A percentile compares a stretch with the other conserved stretches of the same genome.
Evolutionary conservation across 768 basidiomycete species (phyloP).

Genomic region (Mycena haematopus): DNA sequence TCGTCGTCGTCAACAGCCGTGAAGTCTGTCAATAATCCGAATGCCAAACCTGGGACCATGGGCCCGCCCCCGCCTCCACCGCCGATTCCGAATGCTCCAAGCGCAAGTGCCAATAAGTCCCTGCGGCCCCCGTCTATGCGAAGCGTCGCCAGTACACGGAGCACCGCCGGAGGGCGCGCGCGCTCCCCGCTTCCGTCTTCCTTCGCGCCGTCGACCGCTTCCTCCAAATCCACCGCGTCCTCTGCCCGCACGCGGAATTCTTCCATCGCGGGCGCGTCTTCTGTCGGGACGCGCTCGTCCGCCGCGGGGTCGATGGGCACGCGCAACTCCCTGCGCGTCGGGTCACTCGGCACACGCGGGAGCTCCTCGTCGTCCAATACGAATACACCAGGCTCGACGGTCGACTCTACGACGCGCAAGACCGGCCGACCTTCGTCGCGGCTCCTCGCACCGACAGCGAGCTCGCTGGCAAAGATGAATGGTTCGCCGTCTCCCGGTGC

Average conservation of each 20-base stretch:
- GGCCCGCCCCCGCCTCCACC: slow-evolving; percentile 11
- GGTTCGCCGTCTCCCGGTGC: slow-evolving; percentile 27
- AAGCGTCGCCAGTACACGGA: slow-evolving; percentile 27
- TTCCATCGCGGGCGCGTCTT: slow-evolving; percentile 44
- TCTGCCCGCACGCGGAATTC: slow-evolving; percentile 31
- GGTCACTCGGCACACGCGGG: slow-evolving; percentile 34
- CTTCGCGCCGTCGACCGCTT: slow-evolving; percentile 23
- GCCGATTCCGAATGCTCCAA: slow-evolving; percentile 10
- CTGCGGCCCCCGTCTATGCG: slow-evolving; percentile 25
- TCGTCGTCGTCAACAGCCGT: slow-evolving; percentile 22
- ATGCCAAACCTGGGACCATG: slow-evolving; percentile 21
- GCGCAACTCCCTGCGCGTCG: slow-evolving; percentile 44
- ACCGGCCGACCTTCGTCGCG: slow-evolving; percentile 41
- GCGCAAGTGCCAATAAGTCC: slow-evolving; percentile 20
- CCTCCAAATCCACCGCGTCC: slow-evolving; percentile 33
- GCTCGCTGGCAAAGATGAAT: slow-evolving; percentile 69
- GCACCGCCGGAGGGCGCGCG: slow-evolving; percentile 25
- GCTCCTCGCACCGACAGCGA: slow-evolving; percentile 76
- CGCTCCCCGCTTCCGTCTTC: slow-evolving; percentile 28
- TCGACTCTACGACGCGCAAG: slow-evolving; percentile 20
- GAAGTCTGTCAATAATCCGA: slow-evolving; percentile 12
- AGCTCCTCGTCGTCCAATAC: slow-evolving; percentile 25
- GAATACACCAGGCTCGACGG: slow-evolving; percentile 13
- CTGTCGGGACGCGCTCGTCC: slow-evolving; percentile 48
- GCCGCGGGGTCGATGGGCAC: slow-evolving; percentile 37